Evolutionary conservation across 2,329 filamentous ascomycete genomes (phyloP), one percentile per base, ranked within the genome.

Genomic region (Cladosporium sp.): DNA sequence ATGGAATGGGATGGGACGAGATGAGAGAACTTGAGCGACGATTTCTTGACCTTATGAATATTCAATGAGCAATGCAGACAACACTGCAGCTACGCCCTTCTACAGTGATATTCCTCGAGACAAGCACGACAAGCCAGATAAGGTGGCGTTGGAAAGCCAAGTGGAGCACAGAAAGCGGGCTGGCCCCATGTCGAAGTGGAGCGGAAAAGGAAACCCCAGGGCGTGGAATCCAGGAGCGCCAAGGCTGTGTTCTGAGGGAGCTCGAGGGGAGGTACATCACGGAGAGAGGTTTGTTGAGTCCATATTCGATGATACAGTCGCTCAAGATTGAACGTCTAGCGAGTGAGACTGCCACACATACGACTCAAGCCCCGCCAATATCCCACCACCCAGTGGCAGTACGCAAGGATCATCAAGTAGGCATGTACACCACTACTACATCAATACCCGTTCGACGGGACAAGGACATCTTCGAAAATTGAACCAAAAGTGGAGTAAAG

Each of bases 21-120:
- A 21, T 21, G 18, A 21, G 11, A 54, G 51, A 54, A 32, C 13
- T 2, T 21, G 10, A 54, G 49, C 16, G 49, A 10, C 11, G 14
- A 32, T 54, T 11, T 28, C 51, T 54, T 54, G 51, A 54, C 51
- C 51, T 54, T 54, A 54, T 54, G 30, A 32, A n/a, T n/a, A 18
- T 18, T 21, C 16, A 32, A 21, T 10, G 30, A 16, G 5, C 14
- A 54, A 28, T 10, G 16, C n/a, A 21, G 18, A 30, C 18, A 13
- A 54, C 28, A 26, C 10, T 54, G 13, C 8, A n/a, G 4, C 18
- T 21, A 28, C 51, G 51, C 51, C 51, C 51, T 54, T 54, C 51
- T 32, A 54, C 51, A 54, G 26, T 54, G 39, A 21, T 46, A 13
- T 11, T 46, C 39, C 39, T 46, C 39, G 39, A 46, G 8, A 46